Conservation (phyloP, 768 basidiomycete species). For the Lentinula sp. region DNA sequence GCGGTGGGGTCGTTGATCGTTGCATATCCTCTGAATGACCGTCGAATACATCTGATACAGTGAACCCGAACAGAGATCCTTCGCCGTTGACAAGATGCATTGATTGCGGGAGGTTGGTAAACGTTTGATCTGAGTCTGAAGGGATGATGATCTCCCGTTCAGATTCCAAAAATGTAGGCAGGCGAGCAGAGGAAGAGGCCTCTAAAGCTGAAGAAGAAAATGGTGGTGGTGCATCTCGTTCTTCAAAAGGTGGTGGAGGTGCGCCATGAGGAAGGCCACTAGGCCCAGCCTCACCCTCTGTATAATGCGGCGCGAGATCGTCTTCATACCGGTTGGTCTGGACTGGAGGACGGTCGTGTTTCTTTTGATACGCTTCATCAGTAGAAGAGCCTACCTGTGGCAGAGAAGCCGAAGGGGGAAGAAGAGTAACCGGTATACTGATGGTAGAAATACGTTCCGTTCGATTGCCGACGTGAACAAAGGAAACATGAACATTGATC, state of each 20-base stretch:
- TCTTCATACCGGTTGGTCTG: constrained; percentile 71
- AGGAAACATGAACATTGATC: constrained; percentile 68
- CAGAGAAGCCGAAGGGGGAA: constrained; percentile 73
- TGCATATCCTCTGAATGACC: constrained; percentile 69
- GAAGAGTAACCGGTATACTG: constrained; percentile 62
- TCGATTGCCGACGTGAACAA: constrained; percentile 64
- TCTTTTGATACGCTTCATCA: constrained; percentile 79
- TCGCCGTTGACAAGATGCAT: constrained; percentile 55
- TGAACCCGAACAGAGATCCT: constrained; percentile 74
- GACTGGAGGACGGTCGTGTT: constrained; percentile 76
- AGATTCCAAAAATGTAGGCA: constrained; percentile 78
- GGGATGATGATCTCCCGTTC: constrained; percentile 74
- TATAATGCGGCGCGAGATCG: constrained; percentile 59
- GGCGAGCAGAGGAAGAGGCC: constrained; percentile 50
- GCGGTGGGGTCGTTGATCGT: constrained; percentile 64
- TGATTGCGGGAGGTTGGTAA: constrained; percentile 23
- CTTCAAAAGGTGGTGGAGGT: constrained; percentile 84
- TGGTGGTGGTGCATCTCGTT: constrained; percentile 75
- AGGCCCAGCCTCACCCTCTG: constrained; percentile 70
- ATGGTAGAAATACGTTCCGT: constrained; percentile 64
- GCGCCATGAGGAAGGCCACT: constrained; percentile 59
- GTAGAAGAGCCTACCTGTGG: constrained; percentile 70
- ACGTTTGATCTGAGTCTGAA: constrained; percentile 32
- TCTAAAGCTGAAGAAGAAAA: constrained; percentile 52
- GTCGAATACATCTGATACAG: constrained; percentile 68